Evolutionary conservation across 768 basidiomycete genomes (phyloP).

Genomic region (Psilocybe azurescens): DNA sequence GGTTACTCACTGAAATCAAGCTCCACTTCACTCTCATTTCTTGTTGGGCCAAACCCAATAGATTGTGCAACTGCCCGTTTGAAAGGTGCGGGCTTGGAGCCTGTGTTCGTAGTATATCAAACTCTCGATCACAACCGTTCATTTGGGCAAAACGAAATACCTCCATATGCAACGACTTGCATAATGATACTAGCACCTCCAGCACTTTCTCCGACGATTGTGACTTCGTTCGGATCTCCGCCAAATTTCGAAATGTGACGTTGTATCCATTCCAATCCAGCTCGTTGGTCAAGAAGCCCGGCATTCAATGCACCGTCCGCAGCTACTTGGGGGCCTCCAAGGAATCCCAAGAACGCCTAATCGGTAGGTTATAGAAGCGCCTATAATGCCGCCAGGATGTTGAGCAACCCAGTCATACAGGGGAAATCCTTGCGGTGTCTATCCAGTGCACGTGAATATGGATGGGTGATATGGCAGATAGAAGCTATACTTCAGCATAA

Average conservation of each 20-base stretch:
- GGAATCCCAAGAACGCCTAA: constrained; percentile 50
- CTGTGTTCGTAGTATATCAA: constrained; percentile 16
- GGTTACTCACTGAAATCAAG: constrained; percentile 36
- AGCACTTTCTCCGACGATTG: constrained; percentile 55
- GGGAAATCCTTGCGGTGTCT: constrained; percentile 54
- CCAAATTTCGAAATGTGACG: constrained; percentile 62
- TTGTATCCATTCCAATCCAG: constrained; percentile 58
- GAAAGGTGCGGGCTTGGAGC: constrained; percentile 42
- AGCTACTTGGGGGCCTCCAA: constrained; percentile 37
- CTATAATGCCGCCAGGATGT: constrained; percentile 39
- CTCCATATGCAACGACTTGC: constrained; percentile 50
- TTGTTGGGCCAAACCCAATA: constrained; percentile 46
- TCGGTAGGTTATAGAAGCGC: constrained; percentile 43
- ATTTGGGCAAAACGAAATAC: constrained; percentile 17
- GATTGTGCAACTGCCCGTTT: constrained; percentile 46
- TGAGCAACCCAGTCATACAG: constrained; percentile 53
- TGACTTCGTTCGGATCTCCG: constrained; percentile 46
- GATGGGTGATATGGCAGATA: background rate
- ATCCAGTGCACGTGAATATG: constrained; percentile 23
- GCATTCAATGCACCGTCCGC: constrained; percentile 43
- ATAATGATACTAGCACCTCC: constrained; percentile 50
- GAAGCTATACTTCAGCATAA: constrained; percentile 31
- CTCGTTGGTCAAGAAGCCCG: constrained; percentile 48
- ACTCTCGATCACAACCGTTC: too few species aligned
- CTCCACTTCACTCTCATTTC: constrained; percentile 32